Conservation (phyloP, 441 rosid species). For the Mallotus repandus region DNA sequence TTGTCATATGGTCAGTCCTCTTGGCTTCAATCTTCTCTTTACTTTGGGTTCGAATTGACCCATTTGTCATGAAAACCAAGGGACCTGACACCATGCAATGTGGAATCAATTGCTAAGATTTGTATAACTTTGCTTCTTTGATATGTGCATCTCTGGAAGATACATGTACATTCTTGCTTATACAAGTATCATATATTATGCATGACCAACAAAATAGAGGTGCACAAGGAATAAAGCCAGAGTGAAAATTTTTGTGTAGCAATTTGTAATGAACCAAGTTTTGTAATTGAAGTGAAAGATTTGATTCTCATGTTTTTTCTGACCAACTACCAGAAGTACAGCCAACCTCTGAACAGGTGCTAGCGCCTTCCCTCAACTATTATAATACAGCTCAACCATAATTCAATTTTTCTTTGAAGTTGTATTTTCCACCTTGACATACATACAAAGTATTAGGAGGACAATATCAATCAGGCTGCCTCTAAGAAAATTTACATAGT, state of each 20-base stretch:
- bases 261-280: slow-evolving; percentile 30
- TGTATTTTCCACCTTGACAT: not conserved
- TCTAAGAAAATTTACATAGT: not conserved
- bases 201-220: slow-evolving; percentile 31
- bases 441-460: not conserved
- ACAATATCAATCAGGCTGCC: not conserved
- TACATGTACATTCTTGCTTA: slow-evolving; percentile 31
- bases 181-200: slow-evolving; percentile 23
- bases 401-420: not conserved
- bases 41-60: slow-evolving; percentile 93
- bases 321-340: not conserved
- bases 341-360: not conserved
- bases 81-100: slow-evolving; percentile 83
- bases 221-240: slow-evolving; percentile 33
- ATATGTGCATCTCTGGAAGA: slow-evolving; percentile 26
- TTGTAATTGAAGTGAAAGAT: slow-evolving; percentile 34
- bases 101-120: slow-evolving; percentile 81
- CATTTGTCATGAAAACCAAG: slow-evolving; percentile 84
- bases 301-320: slow-evolving; percentile 17
- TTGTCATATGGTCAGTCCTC: slow-evolving; percentile 90
- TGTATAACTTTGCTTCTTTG: slow-evolving; percentile 19
- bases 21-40: slow-evolving; percentile 91
- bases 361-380: not conserved
- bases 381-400: not conserved
- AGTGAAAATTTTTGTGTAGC: slow-evolving; percentile 34